Evolutionary conservation across 805 yeast genomes (phyloP).

Genomic region (Candida argentea): DNA sequence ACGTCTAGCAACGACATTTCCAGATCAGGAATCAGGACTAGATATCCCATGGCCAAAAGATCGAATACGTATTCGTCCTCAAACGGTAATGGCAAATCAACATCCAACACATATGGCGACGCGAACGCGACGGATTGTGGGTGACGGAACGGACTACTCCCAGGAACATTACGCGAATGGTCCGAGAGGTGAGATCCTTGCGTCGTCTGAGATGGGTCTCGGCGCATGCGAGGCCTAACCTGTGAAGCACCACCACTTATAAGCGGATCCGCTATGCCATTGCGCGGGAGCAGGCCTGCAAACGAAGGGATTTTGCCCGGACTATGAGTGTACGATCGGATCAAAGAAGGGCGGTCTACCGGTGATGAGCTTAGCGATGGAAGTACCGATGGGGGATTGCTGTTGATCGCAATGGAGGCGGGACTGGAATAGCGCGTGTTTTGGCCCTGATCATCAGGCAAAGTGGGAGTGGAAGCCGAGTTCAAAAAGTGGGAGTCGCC

Average conservation of each 20-base stretch:
- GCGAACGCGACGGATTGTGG: constrained; percentile 9
- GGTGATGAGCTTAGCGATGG: constrained; percentile 9
- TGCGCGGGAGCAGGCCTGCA: not conserved
- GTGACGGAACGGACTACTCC: constrained; percentile 3
- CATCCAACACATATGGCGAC: constrained; percentile 31
- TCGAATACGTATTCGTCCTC: constrained; percentile 37
- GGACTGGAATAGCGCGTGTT: not conserved
- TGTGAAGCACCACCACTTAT: constrained; percentile 1
- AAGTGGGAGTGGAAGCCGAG: constrained; percentile 4
- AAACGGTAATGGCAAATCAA: constrained; percentile 31
- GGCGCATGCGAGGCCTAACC: constrained; percentile 19
- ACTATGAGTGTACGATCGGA: constrained; percentile 12
- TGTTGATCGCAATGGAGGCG: constrained; percentile 10
- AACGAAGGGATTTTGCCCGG: constrained; percentile 2
- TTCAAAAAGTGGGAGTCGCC: no score
- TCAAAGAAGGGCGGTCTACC: constrained; percentile 11
- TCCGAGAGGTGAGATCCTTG: constrained; percentile 18
- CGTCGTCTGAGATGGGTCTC: constrained; percentile 27
- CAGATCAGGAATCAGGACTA: constrained; percentile 37
- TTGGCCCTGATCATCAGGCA: not conserved
- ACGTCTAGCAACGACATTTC: constrained; percentile 42
- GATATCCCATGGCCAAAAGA: constrained; percentile 39
- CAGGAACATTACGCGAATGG: constrained; percentile 7
- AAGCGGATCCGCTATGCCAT: no score
- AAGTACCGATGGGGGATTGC: constrained; percentile 3